Percentiles rank a stretch among this genome's conserved stretches.
phyloP scores from a whole-genome alignment of 805 yeast genomes.

The Wickerhamomyces tratensis region DNA sequence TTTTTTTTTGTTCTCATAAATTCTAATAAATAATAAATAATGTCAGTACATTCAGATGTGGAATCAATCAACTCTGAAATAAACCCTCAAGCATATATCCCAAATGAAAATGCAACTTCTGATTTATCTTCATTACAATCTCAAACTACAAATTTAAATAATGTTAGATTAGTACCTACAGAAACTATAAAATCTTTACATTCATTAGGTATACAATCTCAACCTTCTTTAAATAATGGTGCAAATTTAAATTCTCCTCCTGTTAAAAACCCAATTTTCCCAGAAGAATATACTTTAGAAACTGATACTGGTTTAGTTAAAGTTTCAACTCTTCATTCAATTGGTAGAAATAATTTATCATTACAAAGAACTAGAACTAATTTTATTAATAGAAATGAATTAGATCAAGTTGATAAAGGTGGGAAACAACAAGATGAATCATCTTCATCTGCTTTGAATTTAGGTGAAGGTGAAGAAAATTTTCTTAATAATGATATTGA shows the following conservation, averaged over 20 bases:
- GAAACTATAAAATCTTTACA: slow-evolving; percentile 68
- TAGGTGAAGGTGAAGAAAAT: slow-evolving; percentile 14
- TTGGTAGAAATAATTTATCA: slow-evolving; percentile 45
- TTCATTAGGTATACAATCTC: slow-evolving; percentile 49
- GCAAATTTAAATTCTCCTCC: slow-evolving; percentile 38
- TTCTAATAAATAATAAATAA: no score
- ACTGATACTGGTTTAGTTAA: slow-evolving; percentile 86
- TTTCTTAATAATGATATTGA: slow-evolving; percentile 29
- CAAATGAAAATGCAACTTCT: slow-evolving; percentile 37
- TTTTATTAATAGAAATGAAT: slow-evolving; percentile 17
- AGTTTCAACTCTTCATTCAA: slow-evolving; percentile 53
- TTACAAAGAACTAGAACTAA: slow-evolving; percentile 28
- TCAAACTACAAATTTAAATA: slow-evolving; percentile 8
- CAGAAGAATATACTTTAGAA: slow-evolving; percentile 86
- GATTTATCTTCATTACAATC: slow-evolving; percentile 24
- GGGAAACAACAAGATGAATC: slow-evolving; percentile 16
- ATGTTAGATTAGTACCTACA: slow-evolving; percentile 38
- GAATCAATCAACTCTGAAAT: slow-evolving; percentile 14
- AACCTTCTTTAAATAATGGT: slow-evolving; percentile 39
- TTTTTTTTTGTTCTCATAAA: neutral
- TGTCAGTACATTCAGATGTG: slow-evolving; percentile 6
- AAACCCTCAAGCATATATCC: slow-evolving; percentile 30
- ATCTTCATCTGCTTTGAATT: slow-evolving; percentile 17
- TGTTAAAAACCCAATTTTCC: slow-evolving; percentile 65
- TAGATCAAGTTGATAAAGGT: slow-evolving; percentile 7